Base-by-base conservation (phyloP, 441 rosid genomes). In the Gossypium davidsonii region DNA sequence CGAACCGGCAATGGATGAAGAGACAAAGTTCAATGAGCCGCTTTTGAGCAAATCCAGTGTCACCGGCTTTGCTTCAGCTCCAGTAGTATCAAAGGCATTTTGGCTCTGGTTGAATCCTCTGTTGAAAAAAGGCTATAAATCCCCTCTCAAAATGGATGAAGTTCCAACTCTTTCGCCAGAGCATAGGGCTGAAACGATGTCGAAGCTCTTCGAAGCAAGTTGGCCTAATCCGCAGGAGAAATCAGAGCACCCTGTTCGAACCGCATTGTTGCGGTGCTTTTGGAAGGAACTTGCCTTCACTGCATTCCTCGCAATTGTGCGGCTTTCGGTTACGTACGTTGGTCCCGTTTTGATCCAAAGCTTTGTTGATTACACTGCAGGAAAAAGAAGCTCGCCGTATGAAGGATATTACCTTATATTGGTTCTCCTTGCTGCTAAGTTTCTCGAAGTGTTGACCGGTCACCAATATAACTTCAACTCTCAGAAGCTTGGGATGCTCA, bases 101-200 rank as follows among this genome's bases (percentile, higher is more conserved):
- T 94, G 96, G 98, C 18, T 93, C 61, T 93, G 97, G 98, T 89
- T 93, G 92, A 93, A 93, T 83, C 96, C 98, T 1, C 77, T 93
- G 53, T 82, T 93, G 17, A 83, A 79, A 49, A 88, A 87, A 84
- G 98, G 97, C 26, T 91, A 90, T 78, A 81, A 85, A 75, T 81
- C 97, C 9, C 91, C 98, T 11, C 81, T 93, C 39, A 91, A 81
- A 37, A 81, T 89, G 2, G 88, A 86, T 3, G 89, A 93, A 14
- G 82, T 93, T 44, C 98, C 98, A 0, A 77, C 82, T 17, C 89
- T 93, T 20, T 86, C 97, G 0, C 97, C 91, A 0, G 84, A 87
- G 48, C 94, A 93, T 73, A 79, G 82, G 78, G 97, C 98, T 0
- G 93, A 91, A 75, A 84, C 57, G 72, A 85, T 93, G 85, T 87